Conservation (phyloP, 768 basidiomycete genomes). For the Termitomyces sp. region DNA sequence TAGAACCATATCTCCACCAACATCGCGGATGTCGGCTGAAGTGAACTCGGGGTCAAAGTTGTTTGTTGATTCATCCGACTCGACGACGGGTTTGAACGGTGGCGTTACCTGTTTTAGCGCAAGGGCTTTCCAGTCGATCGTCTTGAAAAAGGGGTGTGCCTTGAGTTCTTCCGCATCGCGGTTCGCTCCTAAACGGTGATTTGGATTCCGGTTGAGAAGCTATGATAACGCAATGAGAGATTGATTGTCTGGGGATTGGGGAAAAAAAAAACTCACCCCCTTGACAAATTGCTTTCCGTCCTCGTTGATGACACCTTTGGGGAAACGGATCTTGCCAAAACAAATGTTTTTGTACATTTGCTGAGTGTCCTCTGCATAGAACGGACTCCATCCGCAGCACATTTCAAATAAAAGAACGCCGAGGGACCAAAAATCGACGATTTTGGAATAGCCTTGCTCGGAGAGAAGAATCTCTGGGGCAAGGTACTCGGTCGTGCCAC, state of each 20-base stretch:
- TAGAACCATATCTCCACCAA: constrained; percentile 51
- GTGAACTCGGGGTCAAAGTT: constrained; percentile 99
- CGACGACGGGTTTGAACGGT: constrained; percentile 96
- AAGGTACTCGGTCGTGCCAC: constrained; percentile 97
- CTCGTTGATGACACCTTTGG: constrained; percentile 93
- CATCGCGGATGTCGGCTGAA: constrained; percentile 78
- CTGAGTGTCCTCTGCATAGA: constrained; percentile 98
- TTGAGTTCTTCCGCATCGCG: constrained; percentile 93
- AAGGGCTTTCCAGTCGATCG: constrained; percentile 90
- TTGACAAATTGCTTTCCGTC: constrained; percentile 99
- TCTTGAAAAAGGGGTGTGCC: constrained; percentile 90
- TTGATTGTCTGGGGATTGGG: too few relatives aligned
- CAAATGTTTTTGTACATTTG: constrained; percentile 99
- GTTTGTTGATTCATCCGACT: constrained; percentile 96
- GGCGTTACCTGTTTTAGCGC: constrained; percentile 88
- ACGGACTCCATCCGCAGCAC: constrained; percentile 99
- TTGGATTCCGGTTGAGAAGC: constrained; percentile 98
- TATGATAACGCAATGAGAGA: constrained; percentile 34
- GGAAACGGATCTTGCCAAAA: constrained; percentile 98
- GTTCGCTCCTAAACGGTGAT: constrained; percentile 88
- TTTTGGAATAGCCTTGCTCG: constrained; percentile 97
- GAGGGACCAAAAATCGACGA: constrained; percentile 97
- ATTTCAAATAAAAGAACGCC: constrained; percentile 98
- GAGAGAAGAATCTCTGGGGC: constrained; percentile 98
- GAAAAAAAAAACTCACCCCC: constrained; percentile 81